Base-by-base conservation (phyloP, 140 eudicot species). In the Anethum foeniculum region DNA sequence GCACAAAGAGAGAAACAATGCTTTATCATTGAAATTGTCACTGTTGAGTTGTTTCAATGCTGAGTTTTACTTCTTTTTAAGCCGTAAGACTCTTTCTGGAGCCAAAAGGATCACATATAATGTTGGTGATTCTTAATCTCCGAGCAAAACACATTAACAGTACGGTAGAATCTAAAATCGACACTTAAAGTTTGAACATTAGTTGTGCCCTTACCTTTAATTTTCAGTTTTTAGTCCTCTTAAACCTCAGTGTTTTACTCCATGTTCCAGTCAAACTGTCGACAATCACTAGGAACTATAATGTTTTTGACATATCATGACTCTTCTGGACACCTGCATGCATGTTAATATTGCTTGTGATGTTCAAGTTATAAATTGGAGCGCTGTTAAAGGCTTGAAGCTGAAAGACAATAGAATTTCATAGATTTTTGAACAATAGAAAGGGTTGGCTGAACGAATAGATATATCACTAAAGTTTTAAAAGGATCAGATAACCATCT, bases 1-100 rank as follows among this genome's bases (percentile, higher is more conserved):
- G 39, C 52, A 65, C 32, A 12, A 43, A 82, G 44, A 60, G 77
- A 68, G 82, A 77, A 83, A 65, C 80, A 64, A 80, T 81, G n/a
- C n/a, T n/a, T n/a, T n/a, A n/a, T n/a, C n/a, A n/a, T n/a, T n/a
- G n/a, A n/a, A n/a, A n/a, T n/a, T n/a, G n/a, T n/a, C n/a, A n/a
- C n/a, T n/a, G n/a, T n/a, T n/a, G 21, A 41, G 6, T 74, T 74
- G 13, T 44, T 74, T 74, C 10, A 44, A 41, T 38, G 34, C 14
- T 39, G 52, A 41, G 6, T 7, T 21, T 36, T 34, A 71, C 43
- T 36, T 72, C 7, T 19, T n/a, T 21, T 2, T 41, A 41, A 23
- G 32, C 27, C 2, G 28, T 38, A 18, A 71, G 19, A 32, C 48
- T 36, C 48, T 71, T 23, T 4, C 27, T 38, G 27, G 23, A 71